Percentiles rank a stretch among this genome's conserved stretches.
phyloP scores from a whole-genome alignment of 2,329 filamentous ascomycete genomes.

The Dothiorella sarmentorum region DNA sequence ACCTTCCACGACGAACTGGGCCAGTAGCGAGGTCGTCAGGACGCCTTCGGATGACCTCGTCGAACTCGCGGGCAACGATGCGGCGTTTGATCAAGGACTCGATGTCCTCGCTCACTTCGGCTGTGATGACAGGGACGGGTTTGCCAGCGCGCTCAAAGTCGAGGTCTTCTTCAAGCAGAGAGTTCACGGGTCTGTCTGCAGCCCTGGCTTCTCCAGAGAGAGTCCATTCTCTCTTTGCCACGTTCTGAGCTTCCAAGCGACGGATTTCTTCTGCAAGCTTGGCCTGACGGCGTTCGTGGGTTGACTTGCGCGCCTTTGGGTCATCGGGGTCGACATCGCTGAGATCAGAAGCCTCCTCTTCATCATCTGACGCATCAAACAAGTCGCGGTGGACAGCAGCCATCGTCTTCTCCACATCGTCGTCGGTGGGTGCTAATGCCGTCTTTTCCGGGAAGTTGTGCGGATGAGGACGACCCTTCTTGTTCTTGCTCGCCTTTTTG shows the following conservation, averaged over 20 bases:
- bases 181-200: conserved; percentile 80
- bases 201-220: conserved; percentile 84
- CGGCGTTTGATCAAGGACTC: conserved; percentile 92
- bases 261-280: conserved; percentile 88
- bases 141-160: conserved; percentile 96
- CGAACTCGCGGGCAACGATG: conserved; percentile 85
- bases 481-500: conserved; percentile 60
- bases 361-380: conserved; percentile 69
- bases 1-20: conserved; percentile 63
- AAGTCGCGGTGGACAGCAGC: conserved; percentile 82
- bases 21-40: conserved; percentile 68
- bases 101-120: conserved; percentile 84
- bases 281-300: conserved; percentile 82
- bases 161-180: conserved; percentile 87
- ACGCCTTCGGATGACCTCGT: conserved; percentile 80
- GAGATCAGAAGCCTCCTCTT: conserved; percentile 62
- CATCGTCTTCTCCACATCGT: conserved; percentile 78
- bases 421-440: conserved; percentile 41
- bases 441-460: conserved; percentile 43
- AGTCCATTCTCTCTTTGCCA: conserved; percentile 88
- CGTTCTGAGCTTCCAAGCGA: conserved; percentile 80
- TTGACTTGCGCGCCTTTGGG: conserved; percentile 70
- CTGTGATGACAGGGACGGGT: conserved; percentile 88
- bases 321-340: conserved; percentile 64
- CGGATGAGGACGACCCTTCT: conserved; percentile 54